Base-by-base conservation (phyloP, 768 basidiomycete genomes). In the Boletus sp. region DNA sequence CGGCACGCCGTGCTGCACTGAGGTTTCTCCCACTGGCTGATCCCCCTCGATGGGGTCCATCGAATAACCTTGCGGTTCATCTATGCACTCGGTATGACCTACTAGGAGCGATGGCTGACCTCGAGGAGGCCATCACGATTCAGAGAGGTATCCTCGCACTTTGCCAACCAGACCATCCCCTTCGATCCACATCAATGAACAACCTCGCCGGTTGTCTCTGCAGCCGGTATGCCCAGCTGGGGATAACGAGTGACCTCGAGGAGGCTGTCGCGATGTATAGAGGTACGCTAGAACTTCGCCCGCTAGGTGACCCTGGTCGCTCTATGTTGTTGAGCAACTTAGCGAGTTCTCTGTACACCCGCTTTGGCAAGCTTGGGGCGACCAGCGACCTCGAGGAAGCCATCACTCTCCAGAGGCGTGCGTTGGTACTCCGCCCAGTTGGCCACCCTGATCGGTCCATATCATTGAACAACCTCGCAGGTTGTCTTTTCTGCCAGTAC, bases 301-400 rank as follows among this genome's bases (percentile, higher is more conserved):
- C 25, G 25, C 25, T 5, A 25, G 25, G 25, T 3, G 25, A 25
- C 25, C 25, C 25, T 25, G 25, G 25, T 25, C 5, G 5, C 25
- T 25, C 25, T 27, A 17, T 15, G 13, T 44, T 53, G 4, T n/a
- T 44, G 17, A 25, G 39, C 11, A 56, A 56, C 27, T 25, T 56
- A 8, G 53, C 54, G 1, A 32, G 30, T 17, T 49, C 14, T 17
- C 53, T 54, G 13, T 29, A 19, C 15, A 23, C 46, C 7, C 54
- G 29, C 21, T 55, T 33, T 34, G 15, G 13, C 15, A 48, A 29
- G 42, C 29, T 38, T 44, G 37, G 42, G 19, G 19, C 23, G 3
- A 25, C 35, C 7, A 51, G 49, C 7, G 67, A 68, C 47, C 33
- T 61, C 21, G 48, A 65, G 10, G 59, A 67, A 30, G 58, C 57